phyloP scores from a whole-genome alignment of 192 early-diverging fungal species.

The Coemansia sp. region DNA sequence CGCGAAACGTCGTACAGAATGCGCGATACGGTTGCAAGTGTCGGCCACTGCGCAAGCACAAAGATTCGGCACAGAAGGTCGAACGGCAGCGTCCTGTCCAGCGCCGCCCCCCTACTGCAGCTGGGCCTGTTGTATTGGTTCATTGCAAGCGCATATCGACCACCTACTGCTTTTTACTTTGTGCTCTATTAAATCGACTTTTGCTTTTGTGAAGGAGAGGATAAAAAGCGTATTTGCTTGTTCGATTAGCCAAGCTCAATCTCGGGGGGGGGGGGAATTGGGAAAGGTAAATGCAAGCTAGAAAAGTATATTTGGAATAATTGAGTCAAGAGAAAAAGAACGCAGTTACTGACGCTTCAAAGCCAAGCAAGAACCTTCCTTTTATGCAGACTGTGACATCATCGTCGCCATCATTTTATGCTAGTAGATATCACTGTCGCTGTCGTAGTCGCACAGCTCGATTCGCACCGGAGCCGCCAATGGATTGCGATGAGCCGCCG shows the following conservation, averaged over 20 bases:
- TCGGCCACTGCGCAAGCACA: slow-evolving; percentile 52
- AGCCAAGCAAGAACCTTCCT: neutral
- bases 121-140: neutral
- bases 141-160: neutral
- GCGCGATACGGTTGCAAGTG: slow-evolving; percentile 40
- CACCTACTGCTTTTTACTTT: neutral
- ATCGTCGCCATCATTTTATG: neutral
- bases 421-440: too few species aligned
- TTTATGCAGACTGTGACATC: neutral
- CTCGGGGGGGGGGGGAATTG: too few species aligned
- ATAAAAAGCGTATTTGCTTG: too few species aligned
- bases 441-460: slow-evolving; percentile 13
- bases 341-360: too few species aligned
- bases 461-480: neutral
- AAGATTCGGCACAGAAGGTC: slow-evolving; percentile 50
- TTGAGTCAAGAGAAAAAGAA: too few species aligned
- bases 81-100: slow-evolving; percentile 42
- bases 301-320: too few species aligned
- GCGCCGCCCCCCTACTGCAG: neutral
- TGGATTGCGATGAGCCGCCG: neutral
- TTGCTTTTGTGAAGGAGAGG: too few species aligned
- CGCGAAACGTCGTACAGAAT: slow-evolving; percentile 33
- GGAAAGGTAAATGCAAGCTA: too few species aligned
- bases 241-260: too few species aligned
- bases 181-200: too few species aligned